A percentile compares a stretch with the other conserved stretches of the same genome.
Conservation (phyloP, 495 filamentous ascomycete species). For the Terfezia claveryi region DNA sequence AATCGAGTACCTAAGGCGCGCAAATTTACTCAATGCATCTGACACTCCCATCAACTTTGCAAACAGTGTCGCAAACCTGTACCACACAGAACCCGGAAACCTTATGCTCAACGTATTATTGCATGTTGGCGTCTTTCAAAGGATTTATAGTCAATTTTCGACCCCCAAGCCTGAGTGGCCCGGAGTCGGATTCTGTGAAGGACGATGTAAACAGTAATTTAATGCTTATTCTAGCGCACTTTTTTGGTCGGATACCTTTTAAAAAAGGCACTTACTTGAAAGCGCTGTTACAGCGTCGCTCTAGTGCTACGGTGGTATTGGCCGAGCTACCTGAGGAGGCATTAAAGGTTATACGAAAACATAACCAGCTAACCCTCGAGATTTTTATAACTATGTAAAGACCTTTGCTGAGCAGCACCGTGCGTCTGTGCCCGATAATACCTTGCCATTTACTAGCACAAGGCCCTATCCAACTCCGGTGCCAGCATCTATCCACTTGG, state of each 20-base stretch:
- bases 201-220: constrained; percentile 25
- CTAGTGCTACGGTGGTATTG: constrained; percentile 17
- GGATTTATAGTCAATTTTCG: constrained; percentile 25
- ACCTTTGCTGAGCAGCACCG: constrained; percentile 46
- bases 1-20: constrained; percentile 53
- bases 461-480: constrained; percentile 21
- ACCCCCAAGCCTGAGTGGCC: constrained; percentile 12
- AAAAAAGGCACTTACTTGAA: constrained; percentile 14
- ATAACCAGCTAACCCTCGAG: constrained; percentile 38
- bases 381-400: constrained; percentile 44
- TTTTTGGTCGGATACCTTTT: constrained; percentile 37
- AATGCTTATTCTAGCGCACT: constrained; percentile 43
- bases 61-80: constrained; percentile 41
- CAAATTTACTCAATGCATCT: constrained; percentile 34
- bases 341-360: constrained; percentile 28
- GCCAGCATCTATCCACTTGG: not conserved
- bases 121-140: constrained; percentile 42
- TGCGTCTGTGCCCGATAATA: constrained; percentile 23
- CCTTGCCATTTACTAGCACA: constrained; percentile 36
- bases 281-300: not conserved
- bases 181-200: constrained; percentile 23
- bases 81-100: constrained; percentile 46
- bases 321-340: constrained; percentile 37
- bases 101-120: constrained; percentile 57
- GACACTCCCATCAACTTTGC: constrained; percentile 51